phyloP scores from a whole-genome alignment of 2,329 filamentous ascomycete species.

The Paecilomyces sp. region DNA sequence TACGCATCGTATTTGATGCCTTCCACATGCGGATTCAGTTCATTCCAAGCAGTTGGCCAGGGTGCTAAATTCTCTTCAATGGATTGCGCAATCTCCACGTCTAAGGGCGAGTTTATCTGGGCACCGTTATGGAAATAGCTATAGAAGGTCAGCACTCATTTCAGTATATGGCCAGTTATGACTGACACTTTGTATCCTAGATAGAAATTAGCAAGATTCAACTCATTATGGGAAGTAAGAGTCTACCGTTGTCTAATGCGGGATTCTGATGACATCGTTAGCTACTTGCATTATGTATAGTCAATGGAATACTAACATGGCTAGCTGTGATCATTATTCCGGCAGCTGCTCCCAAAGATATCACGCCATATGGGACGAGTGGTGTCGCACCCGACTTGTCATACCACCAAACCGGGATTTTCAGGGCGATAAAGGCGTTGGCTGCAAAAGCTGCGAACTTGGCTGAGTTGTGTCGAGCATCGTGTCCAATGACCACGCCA shows the following conservation, averaged over 20 bases:
- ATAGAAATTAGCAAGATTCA: conserved; percentile 7
- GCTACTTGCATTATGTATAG: conserved; percentile 2
- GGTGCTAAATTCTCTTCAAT: conserved; percentile 52
- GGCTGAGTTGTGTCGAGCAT: conserved; percentile 56
- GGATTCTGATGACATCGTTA: conserved; percentile 40
- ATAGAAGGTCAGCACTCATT: conserved; percentile 14
- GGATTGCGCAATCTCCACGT: conserved; percentile 49
- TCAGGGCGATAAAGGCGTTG: conserved; percentile 51
- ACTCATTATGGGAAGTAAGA: not conserved
- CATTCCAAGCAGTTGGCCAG: conserved; percentile 35
- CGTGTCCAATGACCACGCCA: conserved; percentile 55
- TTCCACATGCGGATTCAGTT: conserved; percentile 38
- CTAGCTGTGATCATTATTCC: conserved; percentile 62
- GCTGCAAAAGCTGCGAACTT: conserved; percentile 55
- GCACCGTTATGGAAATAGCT: conserved; percentile 57
- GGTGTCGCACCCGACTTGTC: conserved; percentile 52
- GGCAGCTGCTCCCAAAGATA: conserved; percentile 46
- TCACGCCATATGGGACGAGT: conserved; percentile 55
- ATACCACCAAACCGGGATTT: conserved; percentile 54
- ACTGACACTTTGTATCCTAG: conserved; percentile 53
- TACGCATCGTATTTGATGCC: conserved; percentile 19
- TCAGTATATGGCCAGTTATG: not conserved
- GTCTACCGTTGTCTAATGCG: conserved; percentile 51
- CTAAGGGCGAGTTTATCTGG: conserved; percentile 59
- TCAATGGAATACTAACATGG: conserved; percentile 34